A percentile compares a stretch with the other conserved stretches of the same genome.
Evolutionary conservation across 2,329 filamentous ascomycete species (phyloP).

Genomic region (Didymosphaeria variabile): DNA sequence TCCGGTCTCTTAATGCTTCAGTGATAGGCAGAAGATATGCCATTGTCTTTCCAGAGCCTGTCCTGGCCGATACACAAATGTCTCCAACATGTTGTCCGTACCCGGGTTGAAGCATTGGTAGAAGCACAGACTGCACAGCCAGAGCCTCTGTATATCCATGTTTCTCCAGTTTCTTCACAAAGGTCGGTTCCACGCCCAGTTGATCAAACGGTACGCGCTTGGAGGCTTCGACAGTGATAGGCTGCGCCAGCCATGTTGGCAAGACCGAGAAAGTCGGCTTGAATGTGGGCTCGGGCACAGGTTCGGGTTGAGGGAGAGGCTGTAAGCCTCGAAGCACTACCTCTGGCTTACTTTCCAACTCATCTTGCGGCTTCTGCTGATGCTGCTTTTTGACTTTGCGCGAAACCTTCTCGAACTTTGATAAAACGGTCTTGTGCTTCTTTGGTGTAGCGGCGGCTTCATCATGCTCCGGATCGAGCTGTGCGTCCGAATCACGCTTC

Average conservation of each 20-base stretch:
- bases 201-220: constrained; percentile 69
- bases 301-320: constrained; percentile 81
- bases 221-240: constrained; percentile 72
- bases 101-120: constrained; percentile 79
- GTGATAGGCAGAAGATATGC: constrained; percentile 90
- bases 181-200: constrained; percentile 69
- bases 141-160: constrained; percentile 77
- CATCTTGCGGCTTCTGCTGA: constrained; percentile 36
- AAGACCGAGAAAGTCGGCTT: constrained; percentile 78
- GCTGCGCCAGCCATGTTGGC: constrained; percentile 81
- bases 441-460: constrained; percentile 35
- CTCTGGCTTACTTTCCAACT: constrained; percentile 41
- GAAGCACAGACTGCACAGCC: constrained; percentile 79
- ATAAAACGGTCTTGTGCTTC: constrained; percentile 52
- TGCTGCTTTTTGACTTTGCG: constrained; percentile 37
- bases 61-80: constrained; percentile 88
- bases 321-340: constrained; percentile 74
- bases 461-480: constrained; percentile 37
- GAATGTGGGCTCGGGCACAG: constrained; percentile 64
- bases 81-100: constrained; percentile 73
- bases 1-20: constrained; percentile 73
- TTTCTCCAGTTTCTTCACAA: constrained; percentile 69
- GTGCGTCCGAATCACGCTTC: constrained; percentile 40
- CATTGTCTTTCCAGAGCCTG: constrained; percentile 94
- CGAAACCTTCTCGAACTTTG: constrained; percentile 56